Evolutionary conservation across 805 yeast genomes (phyloP), one percentile per base, ranked within the genome.

Genomic region (Cephaloascus fragrans): DNA sequence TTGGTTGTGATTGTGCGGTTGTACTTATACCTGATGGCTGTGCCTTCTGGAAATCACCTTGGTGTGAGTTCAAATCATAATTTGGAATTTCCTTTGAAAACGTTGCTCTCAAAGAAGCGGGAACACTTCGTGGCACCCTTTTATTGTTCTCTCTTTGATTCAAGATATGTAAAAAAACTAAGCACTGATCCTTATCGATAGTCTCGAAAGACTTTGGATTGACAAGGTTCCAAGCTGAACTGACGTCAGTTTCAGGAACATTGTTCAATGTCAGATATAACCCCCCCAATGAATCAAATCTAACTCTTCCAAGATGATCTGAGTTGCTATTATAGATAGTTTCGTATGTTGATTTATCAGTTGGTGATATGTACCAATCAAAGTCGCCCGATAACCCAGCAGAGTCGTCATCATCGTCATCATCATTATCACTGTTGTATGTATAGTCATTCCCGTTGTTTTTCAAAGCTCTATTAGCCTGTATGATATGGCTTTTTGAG

Each of bases 321-420:
- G 83, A 64, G 39, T 86, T 78, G 19, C 82, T 71, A 31, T 79
- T 67, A 55, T 88, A 84, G 26, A 93, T 76, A 26, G 82, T 68
- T 52, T 85, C 90, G 60, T 93, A 93, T 14, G 82, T 74, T 2
- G 75, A 49, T 52, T 80, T 77, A 52, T 93, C 97, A 8, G 79
- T 72, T 18, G 97, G 97, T 3, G 96, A 79, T 47, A 93, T 88
- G 62, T 93, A 93, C 98, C 98, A 93, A 56, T 89, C 96, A 53
- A 93, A 86, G 50, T 80, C 85, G 31, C 77, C 71, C 35, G 79
- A 68, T 37, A 77, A 60, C 23, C 70, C 56, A 18, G 76, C 74
- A 32, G 79, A 77, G 34, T 82, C 90, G 37, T 81, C 87, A 46
- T 72, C 83, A 39, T 75, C 77, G 42, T 57, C 66, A 43, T 61